These are phyloP conservation scores for Fusarium buxicola DNA, from an alignment of 2,329 filamentous ascomycete genomes.

Conservation along the genomic window DNA sequence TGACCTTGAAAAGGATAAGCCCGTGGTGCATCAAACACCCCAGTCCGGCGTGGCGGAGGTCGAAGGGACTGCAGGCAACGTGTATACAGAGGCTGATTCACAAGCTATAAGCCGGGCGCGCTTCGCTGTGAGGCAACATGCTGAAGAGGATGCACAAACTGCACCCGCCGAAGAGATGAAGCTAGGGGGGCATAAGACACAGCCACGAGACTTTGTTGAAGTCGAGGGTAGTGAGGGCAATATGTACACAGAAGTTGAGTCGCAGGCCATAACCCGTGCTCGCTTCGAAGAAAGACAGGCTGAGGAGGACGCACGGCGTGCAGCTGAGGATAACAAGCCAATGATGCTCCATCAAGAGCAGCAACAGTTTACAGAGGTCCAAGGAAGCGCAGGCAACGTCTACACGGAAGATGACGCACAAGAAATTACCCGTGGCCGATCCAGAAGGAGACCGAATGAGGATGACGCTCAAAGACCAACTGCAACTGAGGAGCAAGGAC, in stretches of 20 bases:
- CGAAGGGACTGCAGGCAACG: conserved; percentile 19
- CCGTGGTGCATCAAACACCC: not conserved
- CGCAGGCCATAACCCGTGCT: too few species aligned
- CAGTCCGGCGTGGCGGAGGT: conserved; percentile 6
- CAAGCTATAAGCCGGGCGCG: conserved; percentile 1
- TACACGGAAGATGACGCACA: not conserved
- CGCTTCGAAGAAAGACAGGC: too few species aligned
- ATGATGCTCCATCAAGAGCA: not conserved
- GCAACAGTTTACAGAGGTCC: not conserved
- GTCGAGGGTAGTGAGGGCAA: not conserved
- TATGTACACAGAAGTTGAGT: not conserved
- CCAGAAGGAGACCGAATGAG: too few species aligned
- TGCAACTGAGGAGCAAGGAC: too few species aligned
- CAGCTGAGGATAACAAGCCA: too few species aligned
- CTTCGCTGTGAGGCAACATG: not conserved
- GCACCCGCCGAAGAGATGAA: not conserved
- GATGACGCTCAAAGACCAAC: too few species aligned
- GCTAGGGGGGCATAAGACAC: not conserved
- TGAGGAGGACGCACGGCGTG: too few species aligned
- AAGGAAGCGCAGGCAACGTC: not conserved
- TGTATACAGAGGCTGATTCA: conserved; percentile 16
- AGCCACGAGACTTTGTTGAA: not conserved
- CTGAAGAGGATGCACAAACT: not conserved
- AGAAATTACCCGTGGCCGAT: too few species aligned
- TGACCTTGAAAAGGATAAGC: not conserved